phyloP scores from a whole-genome alignment of 202 grass and related monocot species.

The Panicum hallii region DNA sequence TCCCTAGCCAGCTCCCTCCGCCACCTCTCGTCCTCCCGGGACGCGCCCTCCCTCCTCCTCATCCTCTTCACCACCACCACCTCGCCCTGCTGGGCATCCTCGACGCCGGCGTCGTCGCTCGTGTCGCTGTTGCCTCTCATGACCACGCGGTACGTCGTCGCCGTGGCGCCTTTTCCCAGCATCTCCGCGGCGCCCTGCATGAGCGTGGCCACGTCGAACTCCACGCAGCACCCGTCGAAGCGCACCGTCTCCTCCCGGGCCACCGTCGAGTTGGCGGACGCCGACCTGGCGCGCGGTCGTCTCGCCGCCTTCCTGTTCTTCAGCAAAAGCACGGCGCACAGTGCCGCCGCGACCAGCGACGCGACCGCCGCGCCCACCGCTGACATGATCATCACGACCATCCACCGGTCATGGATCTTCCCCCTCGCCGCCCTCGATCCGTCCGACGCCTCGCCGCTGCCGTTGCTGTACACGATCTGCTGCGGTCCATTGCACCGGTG shows the following conservation, averaged over 20 bases:
- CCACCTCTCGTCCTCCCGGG: constrained; percentile 48
- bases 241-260: constrained; percentile 65
- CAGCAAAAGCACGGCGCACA: constrained; percentile 41
- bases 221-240: constrained; percentile 71
- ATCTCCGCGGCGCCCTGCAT: constrained; percentile 92
- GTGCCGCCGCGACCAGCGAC: constrained; percentile 45
- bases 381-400: constrained; percentile 51
- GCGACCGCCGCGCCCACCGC: constrained; percentile 51
- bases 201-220: constrained; percentile 68
- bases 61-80: constrained; percentile 88
- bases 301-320: constrained; percentile 47
- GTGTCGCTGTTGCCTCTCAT: constrained; percentile 49
- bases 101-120: constrained; percentile 30
- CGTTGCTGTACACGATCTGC: constrained; percentile 33
- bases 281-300: neutral
- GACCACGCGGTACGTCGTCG: constrained; percentile 81
- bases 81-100: constrained; percentile 29
- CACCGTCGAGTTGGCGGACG: constrained; percentile 25
- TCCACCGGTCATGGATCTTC: constrained; percentile 47
- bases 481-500: constrained; percentile 42
- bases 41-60: constrained; percentile 50
- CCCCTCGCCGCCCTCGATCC: neutral
- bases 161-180: constrained; percentile 73
- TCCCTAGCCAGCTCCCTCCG: constrained; percentile 61
- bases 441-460: neutral